Base-by-base conservation (phyloP, 2,329 filamentous ascomycete genomes). In the Elsinoe batatas region DNA sequence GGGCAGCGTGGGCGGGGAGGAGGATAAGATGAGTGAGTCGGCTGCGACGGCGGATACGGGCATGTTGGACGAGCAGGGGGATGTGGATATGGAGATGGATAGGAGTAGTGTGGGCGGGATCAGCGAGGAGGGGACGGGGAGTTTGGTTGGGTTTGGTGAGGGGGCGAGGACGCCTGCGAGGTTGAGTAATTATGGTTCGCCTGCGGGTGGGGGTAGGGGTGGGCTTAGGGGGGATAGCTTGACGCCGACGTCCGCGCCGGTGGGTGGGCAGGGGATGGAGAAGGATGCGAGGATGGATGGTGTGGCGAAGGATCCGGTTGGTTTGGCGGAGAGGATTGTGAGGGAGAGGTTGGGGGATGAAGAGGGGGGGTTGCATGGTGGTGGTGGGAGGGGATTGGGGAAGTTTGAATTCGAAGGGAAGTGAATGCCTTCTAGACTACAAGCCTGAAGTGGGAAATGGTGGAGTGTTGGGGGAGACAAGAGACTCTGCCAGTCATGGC, bases 91-190 rank as follows among this genome's bases (percentile, higher is more conserved):
- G 66, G 67, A 69, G 7, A 64, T 68, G 59, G 75, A 77, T 56
- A 73, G 71, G 12, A 83, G 82, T 26, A 83, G 82, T 59, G 80
- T 84, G 51, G 87, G 88, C 61, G 87, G 86, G 58, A 85, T 93
- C 78, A 91, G 87, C 63, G 90, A 95, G 63, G 89, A 95, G 64
- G 86, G 84, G 6, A 84, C 83, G 53, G 88, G 85, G 2, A 91
- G 86, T 60, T 77, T 96, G 5, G 91, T 96, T 8, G 91, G 87
- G 0, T 96, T 96, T 63, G 91, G 91, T 50, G 91, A 96, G 69
- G 91, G 91, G 33, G 91, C 91, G 8, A 68, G 74, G 57, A 77
- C 75, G n/a, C 75, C 75, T 17, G 75, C 75, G 11, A 64, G 74
- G 49, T 69, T 73, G 59, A 88, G 85, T 62, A 89, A 86, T 68